These are phyloP conservation scores for Taphrina sp. DNA, from an alignment of 1,139 yeast species.

Conservation along the genomic window DNA sequence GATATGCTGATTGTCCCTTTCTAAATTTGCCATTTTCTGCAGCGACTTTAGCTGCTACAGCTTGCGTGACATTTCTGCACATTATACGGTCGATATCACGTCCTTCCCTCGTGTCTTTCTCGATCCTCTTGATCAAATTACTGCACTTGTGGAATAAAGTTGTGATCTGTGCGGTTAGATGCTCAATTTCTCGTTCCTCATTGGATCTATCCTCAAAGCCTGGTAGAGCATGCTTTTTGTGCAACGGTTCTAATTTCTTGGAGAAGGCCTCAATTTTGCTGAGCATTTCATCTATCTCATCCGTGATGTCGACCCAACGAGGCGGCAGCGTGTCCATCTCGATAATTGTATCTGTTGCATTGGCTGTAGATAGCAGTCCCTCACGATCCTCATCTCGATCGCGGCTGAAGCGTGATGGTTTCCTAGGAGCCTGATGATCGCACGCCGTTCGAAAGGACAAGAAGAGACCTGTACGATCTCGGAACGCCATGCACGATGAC, in stretches of 20 bases:
- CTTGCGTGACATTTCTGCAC: conserved; percentile 75
- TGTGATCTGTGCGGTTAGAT: conserved; percentile 69
- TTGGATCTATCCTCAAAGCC: conserved; percentile 74
- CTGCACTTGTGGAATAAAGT: conserved; percentile 69
- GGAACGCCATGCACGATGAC: conserved; percentile 33
- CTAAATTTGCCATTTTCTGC: conserved; percentile 72
- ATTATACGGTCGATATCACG: conserved; percentile 57
- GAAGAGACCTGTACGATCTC: conserved; percentile 50
- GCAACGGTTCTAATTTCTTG: conserved; percentile 60
- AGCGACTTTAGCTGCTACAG: conserved; percentile 81
- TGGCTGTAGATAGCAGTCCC: conserved; percentile 50
- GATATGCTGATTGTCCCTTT: conserved; percentile 82
- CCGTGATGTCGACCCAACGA: conserved; percentile 68
- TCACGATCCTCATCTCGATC: conserved; percentile 53
- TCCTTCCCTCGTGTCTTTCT: conserved; percentile 49
- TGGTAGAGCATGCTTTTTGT: conserved; percentile 79
- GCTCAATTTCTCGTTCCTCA: conserved; percentile 62
- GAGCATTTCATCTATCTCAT: conserved; percentile 66
- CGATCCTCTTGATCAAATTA: conserved; percentile 67
- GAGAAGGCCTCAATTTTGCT: conserved; percentile 47
- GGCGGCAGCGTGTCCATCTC: conserved; percentile 63
- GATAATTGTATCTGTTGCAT: conserved; percentile 48
- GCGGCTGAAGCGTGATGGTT: conserved; percentile 32
- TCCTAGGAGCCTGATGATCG: conserved; percentile 45
- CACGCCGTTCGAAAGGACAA: conserved; percentile 49